A percentile compares a stretch with the other conserved stretches of the same genome.
Conservation (phyloP, 2,329 filamentous ascomycete species). For the Bipolaris bicolor region DNA sequence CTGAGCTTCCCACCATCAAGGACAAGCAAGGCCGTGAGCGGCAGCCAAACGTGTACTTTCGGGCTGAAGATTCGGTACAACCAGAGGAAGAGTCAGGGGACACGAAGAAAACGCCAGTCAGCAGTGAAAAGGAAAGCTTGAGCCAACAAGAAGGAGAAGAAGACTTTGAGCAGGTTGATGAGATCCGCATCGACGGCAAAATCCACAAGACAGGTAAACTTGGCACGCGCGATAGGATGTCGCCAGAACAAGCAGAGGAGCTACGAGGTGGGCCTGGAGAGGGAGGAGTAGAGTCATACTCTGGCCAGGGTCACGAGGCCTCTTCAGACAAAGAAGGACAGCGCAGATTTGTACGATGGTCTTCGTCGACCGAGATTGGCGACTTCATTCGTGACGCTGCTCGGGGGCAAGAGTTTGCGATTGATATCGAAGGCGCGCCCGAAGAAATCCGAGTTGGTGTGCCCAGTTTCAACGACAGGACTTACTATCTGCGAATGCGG, state of each 20-base stretch:
- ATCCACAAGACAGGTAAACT: conserved; percentile 54
- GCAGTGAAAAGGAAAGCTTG: conserved; percentile 33
- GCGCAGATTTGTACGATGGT: conserved; percentile 83
- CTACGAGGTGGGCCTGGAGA: conserved; percentile 59
- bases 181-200: conserved; percentile 59
- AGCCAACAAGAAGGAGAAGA: conserved; percentile 44
- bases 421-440: conserved; percentile 76
- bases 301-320: conserved; percentile 69
- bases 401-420: conserved; percentile 80
- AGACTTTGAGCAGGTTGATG: conserved; percentile 55
- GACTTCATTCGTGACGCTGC: conserved; percentile 94
- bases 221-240: conserved; percentile 33
- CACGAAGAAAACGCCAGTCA: conserved; percentile 34
- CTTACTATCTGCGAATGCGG: conserved; percentile 81
- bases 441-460: conserved; percentile 77
- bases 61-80: conserved; percentile 75
- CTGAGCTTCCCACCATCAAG: conserved; percentile 75
- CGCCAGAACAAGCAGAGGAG: conserved; percentile 38
- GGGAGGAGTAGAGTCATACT: conserved; percentile 72
- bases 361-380: conserved; percentile 84
- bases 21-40: conserved; percentile 68
- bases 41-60: conserved; percentile 76
- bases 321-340: conserved; percentile 50
- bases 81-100: conserved; percentile 54
- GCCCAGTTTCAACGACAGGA: conserved; percentile 88